These are phyloP conservation scores for Debaryomyces tyrocola DNA, from an alignment of 805 yeast species.

Conservation along the genomic window DNA sequence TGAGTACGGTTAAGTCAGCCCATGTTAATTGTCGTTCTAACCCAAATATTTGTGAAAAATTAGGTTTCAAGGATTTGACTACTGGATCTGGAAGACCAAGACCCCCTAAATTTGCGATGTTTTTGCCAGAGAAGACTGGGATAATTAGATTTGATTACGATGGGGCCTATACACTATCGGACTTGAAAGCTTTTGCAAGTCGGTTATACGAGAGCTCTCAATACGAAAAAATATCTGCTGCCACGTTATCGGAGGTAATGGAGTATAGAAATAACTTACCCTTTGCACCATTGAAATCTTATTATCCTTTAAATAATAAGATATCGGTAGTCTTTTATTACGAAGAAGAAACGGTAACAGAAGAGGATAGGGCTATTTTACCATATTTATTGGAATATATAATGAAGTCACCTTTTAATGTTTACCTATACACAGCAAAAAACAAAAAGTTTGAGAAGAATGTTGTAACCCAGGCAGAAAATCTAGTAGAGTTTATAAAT, in stretches of 20 bases:
- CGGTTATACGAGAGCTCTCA: constrained; percentile 49
- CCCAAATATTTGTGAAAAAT: constrained; percentile 48
- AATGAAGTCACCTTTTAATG: constrained; percentile 55
- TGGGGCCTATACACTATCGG: constrained; percentile 28
- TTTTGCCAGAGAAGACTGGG: constrained; percentile 52
- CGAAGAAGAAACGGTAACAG: constrained; percentile 49
- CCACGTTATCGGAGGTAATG: constrained; percentile 30
- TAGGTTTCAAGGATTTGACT: constrained; percentile 44
- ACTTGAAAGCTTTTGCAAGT: constrained; percentile 44
- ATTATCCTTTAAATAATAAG: constrained; percentile 39
- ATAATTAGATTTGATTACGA: constrained; percentile 50
- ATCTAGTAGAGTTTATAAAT: constrained; percentile 44
- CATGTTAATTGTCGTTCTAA: constrained; percentile 62
- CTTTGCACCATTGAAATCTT: constrained; percentile 27
- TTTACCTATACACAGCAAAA: constrained; percentile 53
- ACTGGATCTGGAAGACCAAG: constrained; percentile 1
- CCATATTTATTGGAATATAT: constrained; percentile 61
- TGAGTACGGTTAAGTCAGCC: constrained; percentile 40
- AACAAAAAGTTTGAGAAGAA: constrained; percentile 42
- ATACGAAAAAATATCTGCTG: constrained; percentile 32
- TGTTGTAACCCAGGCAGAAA: constrained; percentile 40
- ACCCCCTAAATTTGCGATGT: constrained; percentile 46
- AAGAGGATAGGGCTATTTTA: constrained; percentile 64
- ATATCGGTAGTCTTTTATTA: constrained; percentile 55
- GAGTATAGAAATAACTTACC: constrained; percentile 29